Conservation (phyloP, 768 basidiomycete genomes). For the Ephemerocybe angulata region DNA sequence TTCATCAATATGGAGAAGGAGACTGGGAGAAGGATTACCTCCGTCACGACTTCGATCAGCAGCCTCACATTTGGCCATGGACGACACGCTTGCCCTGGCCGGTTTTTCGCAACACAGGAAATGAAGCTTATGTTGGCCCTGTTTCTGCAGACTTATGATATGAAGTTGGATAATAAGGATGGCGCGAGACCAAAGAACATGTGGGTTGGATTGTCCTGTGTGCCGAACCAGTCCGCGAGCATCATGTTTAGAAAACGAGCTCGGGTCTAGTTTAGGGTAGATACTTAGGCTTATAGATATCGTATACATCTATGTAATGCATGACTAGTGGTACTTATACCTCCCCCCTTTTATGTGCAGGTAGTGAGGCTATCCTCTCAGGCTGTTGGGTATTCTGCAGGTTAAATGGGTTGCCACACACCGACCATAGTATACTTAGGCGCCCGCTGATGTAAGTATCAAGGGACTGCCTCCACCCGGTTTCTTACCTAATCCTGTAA, state of each 20-base stretch:
- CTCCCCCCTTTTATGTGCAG: too few relatives aligned
- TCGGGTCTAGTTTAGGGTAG: too few relatives aligned
- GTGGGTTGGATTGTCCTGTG: not conserved
- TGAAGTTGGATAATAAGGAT: not conserved
- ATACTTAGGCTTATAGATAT: too few relatives aligned
- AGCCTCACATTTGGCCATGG: constrained; percentile 36
- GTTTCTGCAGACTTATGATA: not conserved
- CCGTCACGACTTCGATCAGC: constrained; percentile 24
- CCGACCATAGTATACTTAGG: too few relatives aligned
- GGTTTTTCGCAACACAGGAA: constrained; percentile 14
- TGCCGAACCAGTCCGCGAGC: constrained; percentile 3
- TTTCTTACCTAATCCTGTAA: too few relatives aligned
- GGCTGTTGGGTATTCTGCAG: too few relatives aligned
- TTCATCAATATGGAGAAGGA: constrained; percentile 28
- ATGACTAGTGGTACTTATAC: too few relatives aligned
- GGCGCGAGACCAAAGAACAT: not conserved
- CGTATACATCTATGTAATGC: too few relatives aligned
- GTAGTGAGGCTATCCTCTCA: too few relatives aligned
- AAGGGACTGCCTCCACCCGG: too few relatives aligned
- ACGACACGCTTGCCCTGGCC: constrained; percentile 28
- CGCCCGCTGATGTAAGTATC: too few relatives aligned
- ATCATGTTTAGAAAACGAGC: constrained; percentile 6
- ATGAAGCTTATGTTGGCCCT: constrained; percentile 7
- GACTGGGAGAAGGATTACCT: constrained; percentile 19
- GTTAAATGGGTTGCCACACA: too few relatives aligned